These are phyloP conservation scores for Paxillus involutus DNA, from an alignment of 768 basidiomycete species.

Conservation along the genomic window DNA sequence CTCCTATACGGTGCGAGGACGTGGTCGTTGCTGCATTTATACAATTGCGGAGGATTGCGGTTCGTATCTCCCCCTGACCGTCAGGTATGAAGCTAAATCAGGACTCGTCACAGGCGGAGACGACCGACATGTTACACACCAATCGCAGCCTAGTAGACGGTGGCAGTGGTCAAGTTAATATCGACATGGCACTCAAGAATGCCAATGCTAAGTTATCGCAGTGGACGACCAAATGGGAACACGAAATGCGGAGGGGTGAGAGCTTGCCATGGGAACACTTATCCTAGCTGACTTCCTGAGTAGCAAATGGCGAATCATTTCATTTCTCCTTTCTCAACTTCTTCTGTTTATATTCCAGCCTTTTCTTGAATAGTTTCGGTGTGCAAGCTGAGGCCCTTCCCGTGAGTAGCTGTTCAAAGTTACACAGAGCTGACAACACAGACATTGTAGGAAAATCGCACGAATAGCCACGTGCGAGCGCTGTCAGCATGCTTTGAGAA, in stretches of 20 bases:
- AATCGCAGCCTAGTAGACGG: slow-evolving; percentile 44
- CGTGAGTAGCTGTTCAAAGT: slow-evolving; percentile 37
- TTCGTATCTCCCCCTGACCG: slow-evolving; percentile 34
- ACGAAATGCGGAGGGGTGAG: slow-evolving; percentile 70
- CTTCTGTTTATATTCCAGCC: slow-evolving; percentile 74
- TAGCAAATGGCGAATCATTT: slow-evolving; percentile 73
- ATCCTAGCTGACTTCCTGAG: slow-evolving; percentile 6
- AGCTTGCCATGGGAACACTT: not conserved
- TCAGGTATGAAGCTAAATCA: not conserved
- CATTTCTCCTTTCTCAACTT: slow-evolving; percentile 74
- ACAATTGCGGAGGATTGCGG: slow-evolving; percentile 76
- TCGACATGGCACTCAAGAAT: slow-evolving; percentile 67
- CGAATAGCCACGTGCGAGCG: slow-evolving; percentile 64
- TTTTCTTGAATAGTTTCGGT: slow-evolving; percentile 85
- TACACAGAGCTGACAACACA: not conserved
- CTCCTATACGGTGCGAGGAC: slow-evolving; percentile 67
- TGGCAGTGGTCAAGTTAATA: slow-evolving; percentile 63
- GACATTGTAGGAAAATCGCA: slow-evolving; percentile 48
- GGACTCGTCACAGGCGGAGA: slow-evolving; percentile 56
- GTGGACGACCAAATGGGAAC: slow-evolving; percentile 73
- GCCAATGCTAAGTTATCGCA: slow-evolving; percentile 71
- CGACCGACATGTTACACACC: slow-evolving; percentile 69
- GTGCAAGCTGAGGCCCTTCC: slow-evolving; percentile 62
- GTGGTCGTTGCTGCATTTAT: slow-evolving; percentile 79
- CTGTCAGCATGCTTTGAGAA: slow-evolving; percentile 72